phyloP scores from a whole-genome alignment of 2,329 filamentous ascomycete species.

The Aspergillus phoenicis region DNA sequence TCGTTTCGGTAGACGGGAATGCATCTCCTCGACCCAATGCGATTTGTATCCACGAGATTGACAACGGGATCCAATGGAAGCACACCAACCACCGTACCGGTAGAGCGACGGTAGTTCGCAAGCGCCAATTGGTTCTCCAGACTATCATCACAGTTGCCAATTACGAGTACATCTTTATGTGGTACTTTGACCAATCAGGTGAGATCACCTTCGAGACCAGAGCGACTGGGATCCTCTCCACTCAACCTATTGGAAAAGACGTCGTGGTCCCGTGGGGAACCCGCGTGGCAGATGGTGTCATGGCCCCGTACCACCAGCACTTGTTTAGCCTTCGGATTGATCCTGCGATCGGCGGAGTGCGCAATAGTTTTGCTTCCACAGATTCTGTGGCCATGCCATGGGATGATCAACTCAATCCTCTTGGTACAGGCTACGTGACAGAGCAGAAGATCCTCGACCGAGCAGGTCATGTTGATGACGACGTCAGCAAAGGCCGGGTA shows the following conservation, averaged over 20 bases:
- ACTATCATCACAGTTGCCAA: conserved; percentile 47
- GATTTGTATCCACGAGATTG: conserved; percentile 46
- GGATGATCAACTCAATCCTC: conserved; percentile 51
- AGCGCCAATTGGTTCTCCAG: conserved; percentile 42
- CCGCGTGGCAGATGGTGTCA: conserved; percentile 44
- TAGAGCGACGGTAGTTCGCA: conserved; percentile 37
- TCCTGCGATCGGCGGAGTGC: conserved; percentile 43
- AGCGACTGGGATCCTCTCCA: conserved; percentile 51
- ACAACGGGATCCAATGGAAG: conserved; percentile 45
- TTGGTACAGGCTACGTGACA: conserved; percentile 54
- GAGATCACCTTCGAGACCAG: conserved; percentile 46
- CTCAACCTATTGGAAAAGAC: conserved; percentile 34
- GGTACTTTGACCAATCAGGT: conserved; percentile 45
- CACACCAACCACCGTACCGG: conserved; percentile 45
- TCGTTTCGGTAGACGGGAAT: conserved; percentile 36
- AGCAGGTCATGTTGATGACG: conserved; percentile 49
- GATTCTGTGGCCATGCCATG: conserved; percentile 61
- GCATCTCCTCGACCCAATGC: conserved; percentile 45
- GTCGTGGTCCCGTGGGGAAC: conserved; percentile 43
- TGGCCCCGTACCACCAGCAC: conserved; percentile 50
- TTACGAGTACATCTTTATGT: conserved; percentile 51
- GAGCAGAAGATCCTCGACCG: conserved; percentile 44
- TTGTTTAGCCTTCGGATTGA: conserved; percentile 49
- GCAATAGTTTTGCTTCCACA: conserved; percentile 55
- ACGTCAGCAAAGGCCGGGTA: conserved; percentile 43